Evolutionary conservation across 768 basidiomycete genomes (phyloP).

Genomic region (Boletus tylopilopsis): DNA sequence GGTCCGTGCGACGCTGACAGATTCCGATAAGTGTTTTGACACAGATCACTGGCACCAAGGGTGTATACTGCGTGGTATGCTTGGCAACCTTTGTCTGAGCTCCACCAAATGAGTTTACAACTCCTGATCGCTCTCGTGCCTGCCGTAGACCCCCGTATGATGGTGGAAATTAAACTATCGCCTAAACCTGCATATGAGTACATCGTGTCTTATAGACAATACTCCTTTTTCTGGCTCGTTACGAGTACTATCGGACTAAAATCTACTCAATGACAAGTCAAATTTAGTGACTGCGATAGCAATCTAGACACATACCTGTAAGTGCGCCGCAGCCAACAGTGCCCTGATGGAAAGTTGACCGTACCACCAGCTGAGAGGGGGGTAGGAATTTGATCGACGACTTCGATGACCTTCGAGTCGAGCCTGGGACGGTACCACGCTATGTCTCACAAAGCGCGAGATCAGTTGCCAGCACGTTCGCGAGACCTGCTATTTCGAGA

Average conservation of each 20-base stretch:
- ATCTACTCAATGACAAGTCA: neutral
- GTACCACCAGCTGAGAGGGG: constrained; percentile 3
- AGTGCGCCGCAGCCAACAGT: constrained; percentile 1
- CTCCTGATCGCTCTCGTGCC: no score
- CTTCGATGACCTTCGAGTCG: neutral
- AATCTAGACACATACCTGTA: neutral
- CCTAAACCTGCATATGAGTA: no score
- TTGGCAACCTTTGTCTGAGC: no score
- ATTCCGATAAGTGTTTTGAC: no score
- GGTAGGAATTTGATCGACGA: neutral
- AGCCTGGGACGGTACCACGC: constrained; percentile 6
- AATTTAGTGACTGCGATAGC: neutral
- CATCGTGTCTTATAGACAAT: neutral
- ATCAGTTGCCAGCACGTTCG: neutral
- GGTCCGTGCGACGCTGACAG: no score
- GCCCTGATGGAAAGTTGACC: constrained; percentile 3
- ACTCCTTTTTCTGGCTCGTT: constrained; percentile 2
- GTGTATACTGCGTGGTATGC: no score
- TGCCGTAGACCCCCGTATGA: no score
- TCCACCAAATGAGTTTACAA: no score
- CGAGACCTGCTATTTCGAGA: neutral
- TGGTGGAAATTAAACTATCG: no score
- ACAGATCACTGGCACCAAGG: no score
- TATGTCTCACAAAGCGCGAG: neutral
- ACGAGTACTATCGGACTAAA: constrained; percentile 7